phyloP scores from a whole-genome alignment of 768 basidiomycete genomes.

The Obba rivulosa region DNA sequence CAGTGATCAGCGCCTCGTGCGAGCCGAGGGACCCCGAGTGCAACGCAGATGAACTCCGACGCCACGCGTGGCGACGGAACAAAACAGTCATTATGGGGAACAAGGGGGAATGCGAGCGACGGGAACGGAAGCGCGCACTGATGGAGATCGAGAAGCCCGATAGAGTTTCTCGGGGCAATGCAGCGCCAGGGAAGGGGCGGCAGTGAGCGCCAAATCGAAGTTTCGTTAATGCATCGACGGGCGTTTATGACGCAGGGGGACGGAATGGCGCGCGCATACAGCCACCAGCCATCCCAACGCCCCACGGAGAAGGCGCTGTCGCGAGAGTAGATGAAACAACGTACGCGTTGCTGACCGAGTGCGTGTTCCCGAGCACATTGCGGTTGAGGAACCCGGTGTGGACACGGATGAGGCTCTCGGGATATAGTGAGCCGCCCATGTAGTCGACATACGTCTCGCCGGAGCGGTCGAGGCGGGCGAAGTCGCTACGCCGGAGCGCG shows the following conservation, averaged over 20 bases:
- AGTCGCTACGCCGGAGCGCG: conserved; percentile 28
- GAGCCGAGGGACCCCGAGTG: background rate
- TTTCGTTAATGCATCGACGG: conserved; percentile 4
- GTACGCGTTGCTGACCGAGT: conserved; percentile 78
- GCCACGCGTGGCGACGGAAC: too few relatives aligned
- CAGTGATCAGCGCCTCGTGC: background rate
- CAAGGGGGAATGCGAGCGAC: background rate
- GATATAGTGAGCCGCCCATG: conserved; percentile 81
- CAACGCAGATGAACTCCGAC: background rate
- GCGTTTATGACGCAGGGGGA: background rate
- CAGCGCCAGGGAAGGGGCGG: conserved; percentile 1
- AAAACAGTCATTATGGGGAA: conserved; percentile 1
- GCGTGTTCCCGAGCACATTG: conserved; percentile 75
- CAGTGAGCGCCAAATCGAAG: conserved; percentile 10
- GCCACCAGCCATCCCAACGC: background rate
- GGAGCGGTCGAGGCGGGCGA: conserved; percentile 31
- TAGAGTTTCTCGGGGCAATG: background rate
- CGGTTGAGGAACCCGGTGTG: conserved; percentile 65
- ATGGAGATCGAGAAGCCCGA: background rate
- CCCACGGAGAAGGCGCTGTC: background rate
- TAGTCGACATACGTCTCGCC: conserved; percentile 82
- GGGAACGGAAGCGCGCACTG: background rate
- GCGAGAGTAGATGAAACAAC: conserved; percentile 13
- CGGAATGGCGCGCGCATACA: background rate
- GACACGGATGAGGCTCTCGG: conserved; percentile 67